phyloP scores from a whole-genome alignment of 345 rosid species.

The Barbarea vulgaris region DNA sequence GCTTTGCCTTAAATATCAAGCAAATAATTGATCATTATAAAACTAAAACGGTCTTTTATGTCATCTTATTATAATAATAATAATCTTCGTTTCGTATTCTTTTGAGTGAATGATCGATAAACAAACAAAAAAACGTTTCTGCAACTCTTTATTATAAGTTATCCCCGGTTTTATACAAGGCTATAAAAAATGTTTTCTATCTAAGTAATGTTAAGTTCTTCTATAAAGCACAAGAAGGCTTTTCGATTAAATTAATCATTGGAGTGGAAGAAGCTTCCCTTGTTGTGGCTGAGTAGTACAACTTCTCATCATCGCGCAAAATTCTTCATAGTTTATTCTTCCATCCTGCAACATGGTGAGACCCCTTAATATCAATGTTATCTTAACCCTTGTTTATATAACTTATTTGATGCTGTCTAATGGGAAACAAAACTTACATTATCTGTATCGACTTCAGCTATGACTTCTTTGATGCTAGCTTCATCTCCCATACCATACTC shows the following conservation, averaged over 20 bases:
- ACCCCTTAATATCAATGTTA: background rate
- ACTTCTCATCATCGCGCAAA: conserved; percentile 40
- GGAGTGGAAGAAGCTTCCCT: conserved; percentile 4
- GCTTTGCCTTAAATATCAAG: no score
- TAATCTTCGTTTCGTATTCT: no score
- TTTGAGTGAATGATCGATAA: background rate
- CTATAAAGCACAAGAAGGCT: background rate
- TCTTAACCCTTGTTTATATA: background rate
- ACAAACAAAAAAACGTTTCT: background rate
- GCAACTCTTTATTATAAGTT: background rate
- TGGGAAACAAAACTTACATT: conserved; percentile 51
- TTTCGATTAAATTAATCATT: background rate
- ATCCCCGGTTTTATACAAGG: background rate
- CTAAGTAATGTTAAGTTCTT: background rate
- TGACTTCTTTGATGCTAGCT: conserved; percentile 69
- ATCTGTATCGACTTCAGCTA: conserved; percentile 85
- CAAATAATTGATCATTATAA: no score
- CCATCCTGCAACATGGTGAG: conserved; percentile 45
- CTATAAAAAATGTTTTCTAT: background rate
- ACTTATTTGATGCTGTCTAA: background rate
- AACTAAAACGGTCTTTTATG: no score
- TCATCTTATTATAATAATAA: no score
- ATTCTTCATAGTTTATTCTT: conserved; percentile 50
- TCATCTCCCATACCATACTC: conserved; percentile 85
- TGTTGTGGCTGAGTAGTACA: conserved; percentile 20